Base-by-base conservation (phyloP, 352 stramenopile species). In the Chrysophaeum taylorii region DNA sequence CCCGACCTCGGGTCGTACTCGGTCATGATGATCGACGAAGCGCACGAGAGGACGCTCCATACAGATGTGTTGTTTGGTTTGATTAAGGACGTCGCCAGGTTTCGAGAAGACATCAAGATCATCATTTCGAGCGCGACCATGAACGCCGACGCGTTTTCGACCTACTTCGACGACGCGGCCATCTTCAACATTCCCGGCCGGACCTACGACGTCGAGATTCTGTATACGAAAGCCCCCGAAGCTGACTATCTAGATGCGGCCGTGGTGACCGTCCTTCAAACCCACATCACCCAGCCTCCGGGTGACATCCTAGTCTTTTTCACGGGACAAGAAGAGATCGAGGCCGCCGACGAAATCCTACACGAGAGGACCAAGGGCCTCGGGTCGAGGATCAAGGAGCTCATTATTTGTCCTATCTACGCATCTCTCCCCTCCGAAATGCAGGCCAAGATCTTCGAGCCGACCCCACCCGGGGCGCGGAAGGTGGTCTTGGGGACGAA, bases 401-500 rank as follows among this genome's bases (percentile, higher is more conserved):
- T 99, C 21, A 84, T 99, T 0, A 95, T 99, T 72, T 96, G 94
- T 45, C 96, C 96, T 31, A 97, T 99, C 69, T 99, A 99, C 80
- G 90, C 94, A 2, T 97, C 95, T 64, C 80, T 99, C 29, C 95
- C 96, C 0, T 95, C 87, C 0, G 94, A 99, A 48, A 90, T 97
- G 70, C 96, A 99, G 81, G 94, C 94, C 0, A 97, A 98, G 78
- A 97, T 99, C 43, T 99, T 99, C 79, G 90, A 98, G 75, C 87
- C 93, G 54, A 98, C 94, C 9, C 96, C 94, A 0, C 87, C 90
- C 21, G 89, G 88, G 0, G 90, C 91, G 53, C 86, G 96, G 23
- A 99, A 99, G 79, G 92, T 99, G 0, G 93, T 99, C 21, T 77
- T 99, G 31, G 94, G 92, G 39, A 99, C 96, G 0, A 99, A 99